Evolutionary conservation across 306 rosid genomes (phyloP).

Genomic region (Chamaecrista fasciculata): DNA sequence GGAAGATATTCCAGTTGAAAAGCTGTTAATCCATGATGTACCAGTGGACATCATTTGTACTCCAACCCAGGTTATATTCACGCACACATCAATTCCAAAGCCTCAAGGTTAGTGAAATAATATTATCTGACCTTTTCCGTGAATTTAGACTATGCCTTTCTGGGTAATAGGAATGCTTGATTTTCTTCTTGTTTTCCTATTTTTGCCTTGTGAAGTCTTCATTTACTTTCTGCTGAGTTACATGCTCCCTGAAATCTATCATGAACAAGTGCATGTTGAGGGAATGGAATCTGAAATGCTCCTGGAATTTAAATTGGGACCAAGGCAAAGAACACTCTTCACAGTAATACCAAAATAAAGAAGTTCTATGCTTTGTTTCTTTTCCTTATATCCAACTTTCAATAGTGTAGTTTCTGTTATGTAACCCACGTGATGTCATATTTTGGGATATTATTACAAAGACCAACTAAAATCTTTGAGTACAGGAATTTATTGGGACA

Average conservation of each 20-base stretch:
- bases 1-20: slow-evolving; percentile 78
- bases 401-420: slow-evolving; percentile 6
- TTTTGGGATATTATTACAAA: background rate
- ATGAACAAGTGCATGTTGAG: no score
- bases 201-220: no score
- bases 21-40: slow-evolving; percentile 79
- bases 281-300: no score
- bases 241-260: no score
- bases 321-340: no score
- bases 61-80: slow-evolving; percentile 70
- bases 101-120: slow-evolving; percentile 74
- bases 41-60: slow-evolving; percentile 94
- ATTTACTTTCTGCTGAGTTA: no score
- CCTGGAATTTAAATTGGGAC: no score
- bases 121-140: slow-evolving; percentile 11
- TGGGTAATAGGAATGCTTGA: background rate
- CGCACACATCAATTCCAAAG: slow-evolving; percentile 65
- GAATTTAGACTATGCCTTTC: slow-evolving; percentile 6
- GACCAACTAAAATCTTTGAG: background rate
- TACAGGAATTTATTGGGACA: slow-evolving; percentile 92
- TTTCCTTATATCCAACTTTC: background rate
- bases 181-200: no score
- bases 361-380: background rate
- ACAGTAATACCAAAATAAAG: no score
- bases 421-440: slow-evolving; percentile 10